A percentile compares a stretch with the other conserved stretches of the same genome.
These are phyloP conservation scores for Clarireedia hainanense DNA, from an alignment of 2,329 filamentous ascomycete genomes.

Conservation along the genomic window DNA sequence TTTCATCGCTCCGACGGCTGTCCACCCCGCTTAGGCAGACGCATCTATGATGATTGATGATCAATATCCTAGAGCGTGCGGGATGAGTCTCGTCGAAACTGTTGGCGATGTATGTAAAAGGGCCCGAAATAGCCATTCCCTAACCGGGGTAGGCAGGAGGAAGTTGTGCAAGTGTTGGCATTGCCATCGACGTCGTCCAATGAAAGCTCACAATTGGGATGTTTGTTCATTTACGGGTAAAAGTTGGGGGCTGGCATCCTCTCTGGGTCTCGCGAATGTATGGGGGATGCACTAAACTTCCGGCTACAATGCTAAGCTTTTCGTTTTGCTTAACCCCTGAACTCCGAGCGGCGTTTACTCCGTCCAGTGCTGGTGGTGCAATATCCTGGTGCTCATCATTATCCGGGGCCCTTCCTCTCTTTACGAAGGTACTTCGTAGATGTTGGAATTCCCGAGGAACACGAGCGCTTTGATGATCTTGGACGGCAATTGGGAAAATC, in stretches of 20 bases:
- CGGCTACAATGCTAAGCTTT: background rate
- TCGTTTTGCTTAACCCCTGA: constrained; percentile 4
- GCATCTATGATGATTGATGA: background rate
- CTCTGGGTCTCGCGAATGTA: background rate
- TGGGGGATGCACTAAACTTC: background rate
- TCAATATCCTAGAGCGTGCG: background rate
- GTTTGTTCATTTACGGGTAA: too few relatives aligned
- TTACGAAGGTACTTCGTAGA: too few relatives aligned
- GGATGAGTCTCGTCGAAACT: too few relatives aligned
- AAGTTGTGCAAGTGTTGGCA: too few relatives aligned
- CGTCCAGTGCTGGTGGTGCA: too few relatives aligned
- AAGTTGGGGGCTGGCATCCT: too few relatives aligned
- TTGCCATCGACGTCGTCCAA: too few relatives aligned
- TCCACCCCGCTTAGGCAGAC: too few relatives aligned
- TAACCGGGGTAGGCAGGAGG: background rate
- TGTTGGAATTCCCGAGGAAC: background rate
- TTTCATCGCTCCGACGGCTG: background rate
- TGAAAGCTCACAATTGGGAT: too few relatives aligned
- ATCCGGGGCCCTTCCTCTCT: background rate
- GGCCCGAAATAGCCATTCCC: background rate
- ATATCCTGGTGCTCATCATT: constrained; percentile 1
- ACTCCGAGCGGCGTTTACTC: constrained; percentile 2
- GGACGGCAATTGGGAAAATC: too few relatives aligned
- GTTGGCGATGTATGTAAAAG: background rate
- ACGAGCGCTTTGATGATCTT: background rate